Conservation (phyloP, 768 basidiomycete species). For the Rhodosporidiobolus odoratus region DNA sequence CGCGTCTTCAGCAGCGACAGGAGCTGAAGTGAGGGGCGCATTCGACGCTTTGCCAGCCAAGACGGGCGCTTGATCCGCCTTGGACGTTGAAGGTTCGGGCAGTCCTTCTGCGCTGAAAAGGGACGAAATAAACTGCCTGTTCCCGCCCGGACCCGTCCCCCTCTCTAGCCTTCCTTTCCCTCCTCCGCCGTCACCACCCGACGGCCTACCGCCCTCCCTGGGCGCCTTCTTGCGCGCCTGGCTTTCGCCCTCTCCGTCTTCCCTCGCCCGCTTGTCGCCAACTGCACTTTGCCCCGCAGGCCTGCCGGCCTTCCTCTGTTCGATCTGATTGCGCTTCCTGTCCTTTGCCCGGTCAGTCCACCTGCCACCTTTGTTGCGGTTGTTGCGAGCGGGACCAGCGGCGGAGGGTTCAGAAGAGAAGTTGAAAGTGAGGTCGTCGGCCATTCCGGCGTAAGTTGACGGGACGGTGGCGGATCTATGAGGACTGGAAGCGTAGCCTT, state of each 20-base stretch:
- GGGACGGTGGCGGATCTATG: not conserved
- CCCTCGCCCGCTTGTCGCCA: slow-evolving; percentile 38
- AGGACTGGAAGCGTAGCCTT: not conserved
- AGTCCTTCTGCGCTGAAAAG: slow-evolving; percentile 58
- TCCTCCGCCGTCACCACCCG: too few species aligned
- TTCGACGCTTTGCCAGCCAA: slow-evolving; percentile 61
- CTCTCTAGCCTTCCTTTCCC: slow-evolving; percentile 9
- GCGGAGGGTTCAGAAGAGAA: slow-evolving; percentile 35
- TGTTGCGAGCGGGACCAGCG: slow-evolving; percentile 18
- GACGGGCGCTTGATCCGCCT: slow-evolving; percentile 33
- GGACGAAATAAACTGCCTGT: slow-evolving; percentile 66
- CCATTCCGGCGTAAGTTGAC: not conserved
- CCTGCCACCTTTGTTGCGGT: slow-evolving; percentile 45
- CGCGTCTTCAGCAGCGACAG: not conserved
- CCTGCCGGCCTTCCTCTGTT: slow-evolving; percentile 54
- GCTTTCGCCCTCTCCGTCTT: not conserved
- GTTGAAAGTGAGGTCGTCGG: slow-evolving; percentile 43
- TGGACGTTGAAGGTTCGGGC: slow-evolving; percentile 40
- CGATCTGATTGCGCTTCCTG: slow-evolving; percentile 22
- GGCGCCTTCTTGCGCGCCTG: not conserved
- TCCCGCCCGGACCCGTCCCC: slow-evolving; percentile 28
- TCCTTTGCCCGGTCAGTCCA: slow-evolving; percentile 57
- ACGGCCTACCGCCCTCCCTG: not conserved
- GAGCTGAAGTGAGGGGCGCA: slow-evolving; percentile 62
- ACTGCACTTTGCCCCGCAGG: slow-evolving; percentile 39